Base-by-base conservation (phyloP, 2,329 filamentous ascomycete species). In the Pseudocercospora cruenta region DNA sequence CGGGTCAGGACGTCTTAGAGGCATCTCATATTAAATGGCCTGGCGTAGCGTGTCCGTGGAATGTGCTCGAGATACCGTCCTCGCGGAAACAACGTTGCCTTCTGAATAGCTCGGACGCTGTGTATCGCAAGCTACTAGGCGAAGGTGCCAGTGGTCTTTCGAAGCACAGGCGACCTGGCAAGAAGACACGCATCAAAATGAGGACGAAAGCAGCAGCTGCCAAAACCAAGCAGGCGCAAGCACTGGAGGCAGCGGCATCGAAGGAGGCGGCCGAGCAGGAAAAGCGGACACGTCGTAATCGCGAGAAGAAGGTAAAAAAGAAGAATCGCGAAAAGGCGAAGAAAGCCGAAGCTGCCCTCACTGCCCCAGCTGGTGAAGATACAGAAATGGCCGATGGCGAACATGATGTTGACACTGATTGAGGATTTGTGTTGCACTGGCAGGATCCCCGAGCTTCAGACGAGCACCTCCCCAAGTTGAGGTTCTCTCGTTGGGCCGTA, bases 291-390 rank as follows among this genome's bases (percentile, higher is more conserved):
- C 69, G 70, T 31, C 66, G 71, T 24, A 78, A 78, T 64, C 69
- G 76, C 6, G 75, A 77, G 60, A 78, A 78, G 73, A 77, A 78
- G 66, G 70, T 75, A 16, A 78, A 77, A 69, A 77, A 75, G 66
- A 74, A 72, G 66, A 68, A 71, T 43, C 69, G 71, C 47, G 76
- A 77, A 31, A 76, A 76, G 69, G 76, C 74, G 9, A 77, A 76
- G 71, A 77, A 77, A 63, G 69, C 67, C 8, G 73, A 60, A 19
- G 61, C 51, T 58, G 55, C 55, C 10, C n/a, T 19, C n/a, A 12
- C 55, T 43, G 55, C 26, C 31, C 12, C 22, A 21, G 10, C 22
- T 31, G 51, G 16, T 7, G 16, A 6, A 7, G 16, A 43, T 43
- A 9, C 39, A 43, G 39, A 19, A 43, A 19, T 43, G 39, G 39